Evolutionary conservation across 2,329 filamentous ascomycete species (phyloP), one percentile per base, ranked within the genome.

Genomic region (Talaromyces sp.): DNA sequence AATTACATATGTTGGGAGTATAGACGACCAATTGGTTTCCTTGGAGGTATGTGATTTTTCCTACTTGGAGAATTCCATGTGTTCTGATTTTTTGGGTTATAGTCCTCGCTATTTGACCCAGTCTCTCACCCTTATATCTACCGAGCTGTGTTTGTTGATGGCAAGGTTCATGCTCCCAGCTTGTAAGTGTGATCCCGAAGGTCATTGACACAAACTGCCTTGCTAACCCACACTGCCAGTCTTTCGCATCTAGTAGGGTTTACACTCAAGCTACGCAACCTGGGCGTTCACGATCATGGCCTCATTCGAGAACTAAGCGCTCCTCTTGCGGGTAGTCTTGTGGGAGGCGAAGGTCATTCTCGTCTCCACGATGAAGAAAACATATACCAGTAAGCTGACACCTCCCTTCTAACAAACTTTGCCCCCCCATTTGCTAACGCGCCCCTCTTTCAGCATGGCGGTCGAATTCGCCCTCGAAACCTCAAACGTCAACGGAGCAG

Each of bases 1-100:
- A 46, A 85, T 97, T 54, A 89, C 92, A 0, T 97, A 92, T 72
- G 83, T 96, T 61, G 93, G 93, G 58, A 97, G 92, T 74, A 95
- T 99, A 56, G 94, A 99, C 72, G 94, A 99, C 74, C 94, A 99
- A 74, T 81, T 99, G 2, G 92, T 99, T 14, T 93, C 92, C 3
- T 80, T 99, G 70, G 93, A 97, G 81, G 88, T 90, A 74, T 70
- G 78, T 68, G 51, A 61, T 64, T 32, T n/a, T 27, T 19, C n/a
- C 56, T 35, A 2, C 26, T 6, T 26, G 21, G 48, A 8, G 3
- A 19, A 29, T 1, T 6, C 14, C 19, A 9, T 7, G 17, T 26
- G 7, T 29, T 17, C 48, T 52, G 12, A 52, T 12, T 31, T 17
- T 4, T n/a, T 52, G 48, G 32, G 21, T 29, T 52, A 27, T 46